phyloP scores from a whole-genome alignment of 345 rosid genomes.

The Lepidium didymum region DNA sequence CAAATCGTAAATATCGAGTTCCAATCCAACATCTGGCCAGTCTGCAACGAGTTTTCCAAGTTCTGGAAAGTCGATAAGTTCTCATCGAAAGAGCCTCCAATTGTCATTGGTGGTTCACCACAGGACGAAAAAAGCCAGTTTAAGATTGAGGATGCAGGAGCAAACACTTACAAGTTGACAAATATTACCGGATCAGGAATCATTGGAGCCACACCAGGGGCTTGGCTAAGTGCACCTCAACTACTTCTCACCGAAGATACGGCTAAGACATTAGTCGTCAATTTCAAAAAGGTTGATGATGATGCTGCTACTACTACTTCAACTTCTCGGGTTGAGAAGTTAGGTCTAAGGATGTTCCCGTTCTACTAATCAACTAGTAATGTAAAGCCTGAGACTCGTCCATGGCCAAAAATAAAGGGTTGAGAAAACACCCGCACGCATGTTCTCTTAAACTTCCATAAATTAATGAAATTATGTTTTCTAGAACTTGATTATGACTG shows the following conservation, averaged over 20 bases:
- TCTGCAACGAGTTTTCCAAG: slow-evolving; percentile 2
- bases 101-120: background rate
- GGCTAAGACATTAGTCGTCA: background rate
- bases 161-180: slow-evolving; percentile 7
- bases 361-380: background rate
- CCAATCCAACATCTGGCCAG: background rate
- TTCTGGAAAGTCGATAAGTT: background rate
- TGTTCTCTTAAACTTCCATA: background rate
- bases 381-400: slow-evolving; percentile 3
- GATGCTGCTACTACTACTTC: background rate
- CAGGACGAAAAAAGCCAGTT: background rate
- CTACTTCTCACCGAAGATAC: slow-evolving; percentile 3
- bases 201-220: background rate
- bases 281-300: background rate
- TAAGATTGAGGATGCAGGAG: background rate
- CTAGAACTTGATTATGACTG: background rate
- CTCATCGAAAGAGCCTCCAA: background rate
- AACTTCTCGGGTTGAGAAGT: slow-evolving; percentile 1
- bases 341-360: slow-evolving; percentile 8
- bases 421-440: slow-evolving; percentile 1
- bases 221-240: background rate
- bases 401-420: slow-evolving; percentile 14
- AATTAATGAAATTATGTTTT: background rate
- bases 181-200: background rate
- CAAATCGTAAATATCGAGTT: background rate